Conservation (phyloP, 2,329 filamentous ascomycete genomes). For the Colletotrichum sp. region DNA sequence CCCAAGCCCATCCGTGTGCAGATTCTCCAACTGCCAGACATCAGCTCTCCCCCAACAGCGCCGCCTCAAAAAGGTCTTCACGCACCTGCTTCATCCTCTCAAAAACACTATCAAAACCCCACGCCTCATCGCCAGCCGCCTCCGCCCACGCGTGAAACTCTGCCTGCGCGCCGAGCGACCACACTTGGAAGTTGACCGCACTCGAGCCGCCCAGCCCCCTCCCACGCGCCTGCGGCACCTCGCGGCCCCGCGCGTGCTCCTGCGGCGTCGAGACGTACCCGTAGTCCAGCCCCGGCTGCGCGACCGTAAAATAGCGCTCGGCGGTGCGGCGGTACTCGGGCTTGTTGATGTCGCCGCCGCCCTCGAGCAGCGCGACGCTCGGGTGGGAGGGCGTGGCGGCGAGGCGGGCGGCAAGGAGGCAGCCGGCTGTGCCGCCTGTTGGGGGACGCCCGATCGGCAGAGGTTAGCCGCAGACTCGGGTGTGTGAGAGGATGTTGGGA, state of each 20-base stretch:
- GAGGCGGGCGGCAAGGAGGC: conserved; percentile 57
- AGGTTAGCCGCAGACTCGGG: not conserved
- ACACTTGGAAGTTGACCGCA: conserved; percentile 61
- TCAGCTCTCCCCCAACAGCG: not conserved
- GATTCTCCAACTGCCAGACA: not conserved
- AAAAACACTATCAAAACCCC: conserved; percentile 1
- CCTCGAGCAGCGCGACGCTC: conserved; percentile 64
- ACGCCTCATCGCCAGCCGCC: conserved; percentile 58
- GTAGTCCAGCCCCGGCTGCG: conserved; percentile 54
- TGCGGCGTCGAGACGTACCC: conserved; percentile 56
- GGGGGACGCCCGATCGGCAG: not conserved
- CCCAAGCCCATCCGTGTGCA: not conserved
- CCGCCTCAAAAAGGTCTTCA: rapidly evolving
- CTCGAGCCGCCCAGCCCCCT: conserved; percentile 55
- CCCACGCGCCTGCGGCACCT: conserved; percentile 54
- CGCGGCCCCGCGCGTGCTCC: conserved; percentile 42
- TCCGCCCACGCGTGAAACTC: conserved; percentile 68
- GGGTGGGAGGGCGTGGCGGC: conserved; percentile 50
- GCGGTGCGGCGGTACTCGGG: conserved; percentile 50
- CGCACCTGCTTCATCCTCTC: not conserved
- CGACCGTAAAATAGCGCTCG: conserved; percentile 57
- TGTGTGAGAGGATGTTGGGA: not conserved
- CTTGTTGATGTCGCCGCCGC: conserved; percentile 53
- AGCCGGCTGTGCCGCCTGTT: conserved; percentile 64
- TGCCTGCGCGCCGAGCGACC: conserved; percentile 57